Conservation (phyloP, 768 basidiomycete genomes). For the Coprinopsis strossmayeri region DNA sequence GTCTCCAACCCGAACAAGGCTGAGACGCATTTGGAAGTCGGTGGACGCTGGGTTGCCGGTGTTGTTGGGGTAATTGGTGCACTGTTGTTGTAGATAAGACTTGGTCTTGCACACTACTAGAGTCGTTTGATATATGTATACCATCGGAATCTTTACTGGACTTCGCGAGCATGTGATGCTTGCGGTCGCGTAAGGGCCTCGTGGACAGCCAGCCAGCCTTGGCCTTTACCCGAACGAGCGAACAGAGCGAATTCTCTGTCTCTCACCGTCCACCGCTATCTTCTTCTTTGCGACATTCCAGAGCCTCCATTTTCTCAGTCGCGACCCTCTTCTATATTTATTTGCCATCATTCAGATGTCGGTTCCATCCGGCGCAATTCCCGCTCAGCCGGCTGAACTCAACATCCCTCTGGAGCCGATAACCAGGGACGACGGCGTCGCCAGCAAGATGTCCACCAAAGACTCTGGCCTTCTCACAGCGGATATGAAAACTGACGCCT, state of each 20-base stretch:
- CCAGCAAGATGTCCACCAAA: too few species aligned
- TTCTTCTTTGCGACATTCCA: not conserved
- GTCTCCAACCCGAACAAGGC: constrained; percentile 14
- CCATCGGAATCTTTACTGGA: not conserved
- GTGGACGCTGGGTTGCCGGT: constrained; percentile 15
- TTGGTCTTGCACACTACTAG: not conserved
- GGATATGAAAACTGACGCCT: not conserved
- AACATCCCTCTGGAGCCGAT: not conserved
- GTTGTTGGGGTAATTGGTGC: constrained; percentile 18
- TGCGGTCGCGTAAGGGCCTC: not conserved
- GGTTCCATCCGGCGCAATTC: not conserved
- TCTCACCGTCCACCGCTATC: not conserved
- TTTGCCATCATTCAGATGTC: not conserved
- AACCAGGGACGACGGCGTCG: not conserved
- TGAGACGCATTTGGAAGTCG: constrained; percentile 9
- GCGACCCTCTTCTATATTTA: not conserved
- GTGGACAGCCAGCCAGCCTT: constrained; percentile 1
- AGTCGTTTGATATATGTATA: not conserved
- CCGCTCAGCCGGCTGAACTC: not conserved
- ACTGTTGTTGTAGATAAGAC: constrained; percentile 8
- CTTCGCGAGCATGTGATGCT: constrained; percentile 10
- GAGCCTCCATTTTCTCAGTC: not conserved
- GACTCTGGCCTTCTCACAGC: not conserved
- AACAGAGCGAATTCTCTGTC: not conserved
- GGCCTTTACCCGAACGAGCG: constrained; percentile 6